Evolutionary conservation across 805 yeast species (phyloP).

Genomic region (Wickerhamiella occidentalis): DNA sequence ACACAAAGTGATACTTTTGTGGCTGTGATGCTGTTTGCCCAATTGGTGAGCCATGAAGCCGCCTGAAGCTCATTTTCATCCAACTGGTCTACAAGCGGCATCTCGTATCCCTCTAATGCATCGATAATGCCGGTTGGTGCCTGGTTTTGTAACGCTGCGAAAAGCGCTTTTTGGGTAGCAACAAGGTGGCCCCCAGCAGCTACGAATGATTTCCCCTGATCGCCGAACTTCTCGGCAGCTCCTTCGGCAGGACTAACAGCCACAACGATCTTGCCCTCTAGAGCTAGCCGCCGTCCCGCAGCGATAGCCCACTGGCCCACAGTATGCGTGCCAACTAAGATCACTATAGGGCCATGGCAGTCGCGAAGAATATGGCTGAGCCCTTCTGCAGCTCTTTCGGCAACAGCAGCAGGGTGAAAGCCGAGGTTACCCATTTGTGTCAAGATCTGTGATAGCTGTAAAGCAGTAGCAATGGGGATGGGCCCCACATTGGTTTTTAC

Average conservation of each 20-base stretch:
- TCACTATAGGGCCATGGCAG: constrained; percentile 48
- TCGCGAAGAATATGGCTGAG: constrained; percentile 46
- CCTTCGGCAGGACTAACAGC: constrained; percentile 29
- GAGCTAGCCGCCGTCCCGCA: constrained; percentile 64
- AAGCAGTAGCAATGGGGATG: constrained; percentile 37
- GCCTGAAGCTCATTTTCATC: constrained; percentile 22
- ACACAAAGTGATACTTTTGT: constrained; percentile 55
- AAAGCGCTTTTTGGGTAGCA: constrained; percentile 10
- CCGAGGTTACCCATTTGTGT: constrained; percentile 44
- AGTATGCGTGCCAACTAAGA: constrained; percentile 52
- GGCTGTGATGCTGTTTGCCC: constrained; percentile 45
- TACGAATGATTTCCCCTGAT: constrained; percentile 45
- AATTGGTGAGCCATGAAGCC: constrained; percentile 38
- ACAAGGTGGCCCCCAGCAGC: constrained; percentile 59
- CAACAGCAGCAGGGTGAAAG: constrained; percentile 34
- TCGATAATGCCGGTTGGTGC: constrained; percentile 69
- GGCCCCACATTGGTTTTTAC: not conserved
- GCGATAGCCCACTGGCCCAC: constrained; percentile 69
- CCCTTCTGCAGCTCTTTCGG: constrained; percentile 61
- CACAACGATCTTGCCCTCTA: constrained; percentile 59
- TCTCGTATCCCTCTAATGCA: constrained; percentile 75
- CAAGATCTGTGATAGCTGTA: constrained; percentile 69
- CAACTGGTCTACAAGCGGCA: constrained; percentile 47
- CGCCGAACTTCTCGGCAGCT: constrained; percentile 30
- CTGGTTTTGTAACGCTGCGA: constrained; percentile 33